Base-by-base conservation (phyloP, 1,284 basidiomycete genomes). In the Sutorius eximius region DNA sequence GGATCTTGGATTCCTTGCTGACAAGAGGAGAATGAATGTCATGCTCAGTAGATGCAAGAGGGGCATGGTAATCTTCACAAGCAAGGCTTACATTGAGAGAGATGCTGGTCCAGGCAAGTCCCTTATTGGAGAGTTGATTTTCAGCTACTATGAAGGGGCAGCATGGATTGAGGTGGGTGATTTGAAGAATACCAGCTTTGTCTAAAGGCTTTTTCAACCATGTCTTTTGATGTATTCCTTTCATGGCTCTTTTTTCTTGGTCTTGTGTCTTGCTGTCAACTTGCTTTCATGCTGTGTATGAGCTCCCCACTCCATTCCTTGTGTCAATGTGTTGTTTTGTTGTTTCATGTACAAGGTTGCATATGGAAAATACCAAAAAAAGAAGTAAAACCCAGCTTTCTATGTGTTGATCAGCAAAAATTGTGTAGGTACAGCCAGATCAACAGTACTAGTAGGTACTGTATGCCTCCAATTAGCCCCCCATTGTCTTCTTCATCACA, bases 11-110 rank as follows among this genome's bases (percentile, higher is more conserved):
- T 89, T 89, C 62, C 73, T 88, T 20, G 62, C 64, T 22, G 81
- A 82, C 60, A 60, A 77, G 10, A 77, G 82, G 37, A 76, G 85
- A 16, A 78, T 81, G 49, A 87, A 87, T 79, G 86, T 87, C 41
- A 86, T 87, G 83, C 80, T 82, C 8, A 83, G 79, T 52, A 80
- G 86, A 29, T 87, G 83, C 75, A 86, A 84, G 67, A 77, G 72
- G 45, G 82, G 83, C 37, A 87, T 89, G 86, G 81, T 82, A 55
- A 83, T 89, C 61, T 74, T 82, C 49, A 77, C 83, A 24, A 85
- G 75, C 57, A 73, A 75, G 61, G 68, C 71, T 24, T 89, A 90
- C 63, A 70, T 89, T 37, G 59, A 61, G 24, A 77, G 77, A 20
- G 63, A 68, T 64, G 85, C 79, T 50, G 64, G 61, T 29, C 83